A percentile compares a stretch with the other conserved stretches of the same genome.
These are phyloP conservation scores for Periconia sp. DNA, from an alignment of 2,329 filamentous ascomycete species.

Conservation along the genomic window DNA sequence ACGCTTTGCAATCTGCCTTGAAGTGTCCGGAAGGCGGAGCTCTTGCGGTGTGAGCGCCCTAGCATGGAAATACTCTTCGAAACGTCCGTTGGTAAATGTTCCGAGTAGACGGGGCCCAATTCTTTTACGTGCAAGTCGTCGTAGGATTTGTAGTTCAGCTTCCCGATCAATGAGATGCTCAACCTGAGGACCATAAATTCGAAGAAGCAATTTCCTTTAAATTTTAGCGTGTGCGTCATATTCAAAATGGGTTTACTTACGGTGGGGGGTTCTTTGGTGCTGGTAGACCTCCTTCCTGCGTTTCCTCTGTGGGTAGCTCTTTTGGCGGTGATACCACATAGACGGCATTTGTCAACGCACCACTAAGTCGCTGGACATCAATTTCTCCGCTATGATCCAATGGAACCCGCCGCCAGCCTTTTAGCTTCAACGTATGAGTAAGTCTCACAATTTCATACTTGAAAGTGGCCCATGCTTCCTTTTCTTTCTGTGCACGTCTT, in stretches of 20 bases:
- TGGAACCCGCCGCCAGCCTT: conserved; percentile 85
- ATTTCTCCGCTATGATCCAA: conserved; percentile 70
- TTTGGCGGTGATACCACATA: conserved; percentile 87
- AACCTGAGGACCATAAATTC: conserved; percentile 92
- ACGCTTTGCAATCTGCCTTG: conserved; percentile 90
- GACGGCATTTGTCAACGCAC: conserved; percentile 92
- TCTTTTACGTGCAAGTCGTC: conserved; percentile 83
- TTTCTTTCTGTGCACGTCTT: conserved; percentile 64
- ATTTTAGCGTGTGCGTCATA: conserved; percentile 10
- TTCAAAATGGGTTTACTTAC: conserved; percentile 43
- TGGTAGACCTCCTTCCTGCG: conserved; percentile 40
- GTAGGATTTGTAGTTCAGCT: conserved; percentile 82
- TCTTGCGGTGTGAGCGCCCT: conserved; percentile 75
- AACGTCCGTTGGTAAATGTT: conserved; percentile 91
- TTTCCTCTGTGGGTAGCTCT: conserved; percentile 52
- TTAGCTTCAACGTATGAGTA: conserved; percentile 83
- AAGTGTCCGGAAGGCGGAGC: conserved; percentile 78
- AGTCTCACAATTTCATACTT: conserved; percentile 90
- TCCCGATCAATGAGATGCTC: conserved; percentile 95
- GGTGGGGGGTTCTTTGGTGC: conserved; percentile 53
- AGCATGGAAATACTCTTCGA: conserved; percentile 92
- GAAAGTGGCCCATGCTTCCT: conserved; percentile 79
- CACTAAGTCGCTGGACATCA: conserved; percentile 76
- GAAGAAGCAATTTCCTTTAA: conserved; percentile 75
- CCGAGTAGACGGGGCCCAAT: conserved; percentile 91